These are phyloP conservation scores for Pseudocohnilembus persalinus DNA, from an alignment of 169 alveolate genomes.

Conservation along the genomic window DNA sequence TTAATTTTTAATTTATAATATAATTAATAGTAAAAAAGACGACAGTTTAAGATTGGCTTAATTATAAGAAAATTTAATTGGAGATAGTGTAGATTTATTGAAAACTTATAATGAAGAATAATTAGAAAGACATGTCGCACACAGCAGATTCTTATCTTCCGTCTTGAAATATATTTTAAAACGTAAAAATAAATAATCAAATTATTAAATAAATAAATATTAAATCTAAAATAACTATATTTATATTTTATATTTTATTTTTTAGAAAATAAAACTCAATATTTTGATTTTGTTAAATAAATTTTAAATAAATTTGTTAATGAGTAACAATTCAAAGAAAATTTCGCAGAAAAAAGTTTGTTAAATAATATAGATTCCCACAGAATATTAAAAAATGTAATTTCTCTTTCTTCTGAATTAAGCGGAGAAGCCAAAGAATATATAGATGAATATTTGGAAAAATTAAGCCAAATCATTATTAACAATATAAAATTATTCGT, in stretches of 20 bases:
- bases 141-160: slow-evolving; percentile 13
- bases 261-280: not conserved
- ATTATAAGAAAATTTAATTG: not conserved
- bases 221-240: not conserved
- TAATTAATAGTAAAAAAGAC: slow-evolving; percentile 6
- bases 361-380: slow-evolving; percentile 15
- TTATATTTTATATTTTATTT: not conserved
- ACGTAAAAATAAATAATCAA: not conserved
- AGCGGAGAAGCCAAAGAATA: slow-evolving; percentile 1
- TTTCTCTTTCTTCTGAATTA: not conserved
- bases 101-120: slow-evolving; percentile 2
- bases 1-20: not conserved
- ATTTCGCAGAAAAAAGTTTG: not conserved
- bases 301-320: slow-evolving; percentile 2
- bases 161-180: slow-evolving; percentile 5
- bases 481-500: not conserved
- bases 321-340: not conserved
- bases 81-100: not conserved
- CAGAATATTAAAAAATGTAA: slow-evolving; percentile 18
- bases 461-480: not conserved
- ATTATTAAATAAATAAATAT: no score
- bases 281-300: not conserved
- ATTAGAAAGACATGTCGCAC: slow-evolving; percentile 1
- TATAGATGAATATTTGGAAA: not conserved
- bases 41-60: not conserved